These are phyloP conservation scores for Litsea cubeba DNA, from an alignment of 164 flowering plant species.

Conservation along the genomic window DNA sequence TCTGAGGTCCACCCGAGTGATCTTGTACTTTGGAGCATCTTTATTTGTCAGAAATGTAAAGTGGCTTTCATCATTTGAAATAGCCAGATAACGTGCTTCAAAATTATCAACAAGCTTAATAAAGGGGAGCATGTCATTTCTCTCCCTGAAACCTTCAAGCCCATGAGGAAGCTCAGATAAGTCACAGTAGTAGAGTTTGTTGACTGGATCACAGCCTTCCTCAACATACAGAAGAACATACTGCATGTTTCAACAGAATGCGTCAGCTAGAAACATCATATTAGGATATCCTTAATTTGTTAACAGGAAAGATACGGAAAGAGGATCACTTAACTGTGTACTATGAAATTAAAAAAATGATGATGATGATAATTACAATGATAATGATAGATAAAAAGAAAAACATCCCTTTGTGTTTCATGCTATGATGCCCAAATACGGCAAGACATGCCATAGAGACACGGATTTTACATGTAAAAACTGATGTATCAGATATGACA, in stretches of 20 bases:
- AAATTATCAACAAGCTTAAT: constrained; percentile 73
- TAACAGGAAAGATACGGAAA: too few relatives aligned
- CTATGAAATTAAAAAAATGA: too few relatives aligned
- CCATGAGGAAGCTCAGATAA: constrained; percentile 63
- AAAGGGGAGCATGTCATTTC: constrained; percentile 65
- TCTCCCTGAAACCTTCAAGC: constrained; percentile 54
- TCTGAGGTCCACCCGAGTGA: constrained; percentile 72
- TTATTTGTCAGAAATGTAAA: constrained; percentile 87
- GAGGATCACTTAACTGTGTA: too few relatives aligned
- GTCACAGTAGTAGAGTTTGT: constrained; percentile 88
- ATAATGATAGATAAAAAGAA: too few relatives aligned
- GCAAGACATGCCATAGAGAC: too few relatives aligned
- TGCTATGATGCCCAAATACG: too few relatives aligned
- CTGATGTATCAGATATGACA: too few relatives aligned
- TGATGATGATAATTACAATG: too few relatives aligned
- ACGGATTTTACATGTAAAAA: too few relatives aligned
- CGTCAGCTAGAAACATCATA: background rate
- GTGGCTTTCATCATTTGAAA: constrained; percentile 84
- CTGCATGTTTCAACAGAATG: constrained; percentile 34
- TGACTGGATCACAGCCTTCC: constrained; percentile 79
- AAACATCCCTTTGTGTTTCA: too few relatives aligned
- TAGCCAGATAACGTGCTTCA: constrained; percentile 61
- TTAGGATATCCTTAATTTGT: too few relatives aligned
- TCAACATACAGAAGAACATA: constrained; percentile 56
- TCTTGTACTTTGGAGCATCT: constrained; percentile 87